Evolutionary conservation across 2,329 filamentous ascomycete genomes (phyloP), one percentile per base, ranked within the genome.

Genomic region (Leptographium galeiforme): DNA sequence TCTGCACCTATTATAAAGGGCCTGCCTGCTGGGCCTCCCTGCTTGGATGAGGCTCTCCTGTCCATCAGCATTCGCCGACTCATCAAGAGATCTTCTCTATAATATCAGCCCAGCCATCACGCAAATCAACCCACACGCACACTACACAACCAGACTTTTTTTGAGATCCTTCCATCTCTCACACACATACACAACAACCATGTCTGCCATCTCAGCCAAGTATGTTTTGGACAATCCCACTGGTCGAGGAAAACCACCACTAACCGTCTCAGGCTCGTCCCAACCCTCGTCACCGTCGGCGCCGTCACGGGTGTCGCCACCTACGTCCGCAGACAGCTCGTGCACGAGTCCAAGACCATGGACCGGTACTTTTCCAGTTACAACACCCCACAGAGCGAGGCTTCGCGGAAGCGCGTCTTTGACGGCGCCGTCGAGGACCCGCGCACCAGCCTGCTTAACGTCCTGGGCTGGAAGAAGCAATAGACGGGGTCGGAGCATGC

Each of bases 321-420:
- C 55, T 69, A 67, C 56, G 62, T 70, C 51, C 58, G 58, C 51
- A 58, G 55, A 14, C 67, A 69, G 48, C 63, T 70, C 45, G 52
- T 56, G 43, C 60, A 53, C 34, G 63, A 66, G 52, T 68, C 67
- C 6, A 57, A 58, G 34, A 64, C 62, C 6, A 65, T 70, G 60
- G 68, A 70, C 56, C 63, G 63, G 43, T 67, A 63, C 56, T 70
- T 70, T 55, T 41, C 58, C 14, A 53, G 64, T 39, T 70, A 70
- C 62, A 63, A 68, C 59, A 68, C 63, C 8, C 57, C 66, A 7
- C 57, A 67, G 55, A 70, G 68, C 54, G 67, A 70, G 52, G 64
- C 63, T 6, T 62, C 61, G 14, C 62, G 67, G 32, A 59, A 56
- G 51, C 65, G 53, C 38, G 60, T 65, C 30, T 70, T 69, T 55